Evolutionary conservation across 169 alveolate species (phyloP).

Genomic region (Cryptosporidium parvum): DNA sequence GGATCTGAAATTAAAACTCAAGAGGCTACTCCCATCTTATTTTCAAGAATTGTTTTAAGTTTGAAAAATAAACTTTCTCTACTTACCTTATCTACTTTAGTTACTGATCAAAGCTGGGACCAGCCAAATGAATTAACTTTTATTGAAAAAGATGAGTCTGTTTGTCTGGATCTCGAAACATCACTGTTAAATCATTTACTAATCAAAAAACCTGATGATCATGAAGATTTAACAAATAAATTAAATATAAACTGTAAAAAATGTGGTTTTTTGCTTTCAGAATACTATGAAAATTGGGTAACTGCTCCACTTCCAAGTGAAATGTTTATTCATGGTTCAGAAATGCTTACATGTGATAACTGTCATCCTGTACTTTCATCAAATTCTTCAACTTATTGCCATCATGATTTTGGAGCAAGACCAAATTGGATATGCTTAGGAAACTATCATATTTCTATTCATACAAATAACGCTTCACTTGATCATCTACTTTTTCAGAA

Average conservation of each 20-base stretch:
- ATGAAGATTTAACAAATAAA: background rate
- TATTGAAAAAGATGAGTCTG: slow-evolving; percentile 16
- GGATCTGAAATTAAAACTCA: background rate
- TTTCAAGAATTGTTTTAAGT: slow-evolving; percentile 26
- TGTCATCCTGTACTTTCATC: slow-evolving; percentile 17
- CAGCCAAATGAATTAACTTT: background rate
- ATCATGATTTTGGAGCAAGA: slow-evolving; percentile 14
- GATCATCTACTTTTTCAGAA: background rate
- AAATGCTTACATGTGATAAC: slow-evolving; percentile 57
- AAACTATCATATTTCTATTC: slow-evolving; percentile 42
- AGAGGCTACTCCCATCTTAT: background rate
- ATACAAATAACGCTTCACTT: background rate
- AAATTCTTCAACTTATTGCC: no score
- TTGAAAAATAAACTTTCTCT: background rate
- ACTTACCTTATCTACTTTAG: background rate
- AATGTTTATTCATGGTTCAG: slow-evolving; percentile 58
- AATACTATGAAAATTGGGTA: background rate
- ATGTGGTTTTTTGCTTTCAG: slow-evolving; percentile 18
- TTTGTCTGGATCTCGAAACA: slow-evolving; percentile 18
- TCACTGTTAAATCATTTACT: background rate
- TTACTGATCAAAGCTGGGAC: background rate
- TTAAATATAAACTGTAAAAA: slow-evolving; percentile 3
- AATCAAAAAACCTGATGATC: background rate
- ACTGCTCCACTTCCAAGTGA: slow-evolving; percentile 69
- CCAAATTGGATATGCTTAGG: slow-evolving; percentile 66